A percentile compares a stretch with the other conserved stretches of the same genome.
Evolutionary conservation across 108 stramenopile species (phyloP).

Genomic region (Aurantiochytrium sp.): DNA sequence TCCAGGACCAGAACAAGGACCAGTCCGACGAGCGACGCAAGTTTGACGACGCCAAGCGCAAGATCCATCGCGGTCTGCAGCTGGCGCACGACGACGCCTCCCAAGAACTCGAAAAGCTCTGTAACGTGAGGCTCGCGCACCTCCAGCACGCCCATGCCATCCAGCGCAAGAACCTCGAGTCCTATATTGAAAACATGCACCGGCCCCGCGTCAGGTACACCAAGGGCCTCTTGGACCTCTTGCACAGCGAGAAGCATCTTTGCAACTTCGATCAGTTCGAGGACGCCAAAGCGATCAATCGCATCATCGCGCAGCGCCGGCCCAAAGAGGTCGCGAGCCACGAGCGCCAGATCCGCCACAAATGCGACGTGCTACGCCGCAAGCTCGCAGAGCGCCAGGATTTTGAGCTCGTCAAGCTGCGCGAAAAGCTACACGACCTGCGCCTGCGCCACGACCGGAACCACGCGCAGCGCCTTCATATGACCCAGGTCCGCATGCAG

Average conservation of each 20-base stretch:
- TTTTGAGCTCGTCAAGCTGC: conserved; percentile 11
- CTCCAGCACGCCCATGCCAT: background rate
- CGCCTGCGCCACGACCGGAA: background rate
- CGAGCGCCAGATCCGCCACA: background rate
- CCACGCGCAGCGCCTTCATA: background rate
- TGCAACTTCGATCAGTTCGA: background rate
- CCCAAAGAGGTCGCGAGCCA: background rate
- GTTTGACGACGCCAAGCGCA: background rate
- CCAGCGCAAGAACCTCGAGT: background rate
- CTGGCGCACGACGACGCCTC: background rate
- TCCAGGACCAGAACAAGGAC: background rate
- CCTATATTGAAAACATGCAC: conserved; percentile 9
- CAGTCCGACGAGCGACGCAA: background rate
- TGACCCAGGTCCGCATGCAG: background rate
- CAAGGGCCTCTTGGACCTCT: background rate
- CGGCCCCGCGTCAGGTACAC: background rate
- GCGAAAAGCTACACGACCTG: background rate
- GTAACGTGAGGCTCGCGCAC: background rate
- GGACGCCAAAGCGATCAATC: background rate
- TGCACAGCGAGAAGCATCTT: conserved; percentile 22
- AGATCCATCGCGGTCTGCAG: background rate
- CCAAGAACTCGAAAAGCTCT: background rate
- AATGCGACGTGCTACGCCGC: background rate
- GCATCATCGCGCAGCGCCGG: background rate
- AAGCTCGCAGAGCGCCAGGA: background rate